Base-by-base conservation (phyloP, 2,329 filamentous ascomycete species). In the Ampelomyces quisqualis region DNA sequence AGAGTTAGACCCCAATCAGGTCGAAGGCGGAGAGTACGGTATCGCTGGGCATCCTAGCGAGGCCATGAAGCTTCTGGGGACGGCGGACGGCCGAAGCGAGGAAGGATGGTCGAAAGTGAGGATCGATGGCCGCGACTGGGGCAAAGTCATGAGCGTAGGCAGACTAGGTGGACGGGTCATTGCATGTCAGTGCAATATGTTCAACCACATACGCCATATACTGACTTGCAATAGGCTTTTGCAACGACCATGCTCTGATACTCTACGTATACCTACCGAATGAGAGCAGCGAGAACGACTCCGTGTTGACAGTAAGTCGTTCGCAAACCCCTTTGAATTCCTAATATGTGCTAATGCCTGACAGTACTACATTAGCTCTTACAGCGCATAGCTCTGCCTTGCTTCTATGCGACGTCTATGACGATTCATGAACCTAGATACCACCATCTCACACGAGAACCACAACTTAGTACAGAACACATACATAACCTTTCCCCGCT, bases 101-200 rank as follows among this genome's bases (percentile, higher is more conserved):
- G 83, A 89, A 47, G 83, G 82, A 31, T 97, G 91, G 89, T 88
- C 90, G 1, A 89, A 81, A 17, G 91, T 97, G 23, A 78, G 88
- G 38, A 90, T 97, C 17, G 93, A 97, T 70, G 93, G 90, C 22
- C 86, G 83, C 65, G 93, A 98, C 65, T 97, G 93, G 91, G 89
- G 89, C 21, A 82, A 81, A 53, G 91, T 97, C n/a, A 75, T 98
- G 53, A 94, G 89, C 66, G 90, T 97, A 9, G 91, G 91, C 1
- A 77, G 90, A 35, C 72, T 97, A 20, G 91, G 93, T 55, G 91
- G 90, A 1, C 79, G 89, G 53, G 91, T 97, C 36, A 93, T 97
- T 73, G 93, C 90, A 41, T 96, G 90, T 84, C 50, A 71, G 79
- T 58, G 10, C 4, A n/a, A n/a, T 6, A 37, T 15, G 14, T 15